These are phyloP conservation scores for Aspergillus candidus DNA, from an alignment of 2,329 filamentous ascomycete species.

Conservation along the genomic window DNA sequence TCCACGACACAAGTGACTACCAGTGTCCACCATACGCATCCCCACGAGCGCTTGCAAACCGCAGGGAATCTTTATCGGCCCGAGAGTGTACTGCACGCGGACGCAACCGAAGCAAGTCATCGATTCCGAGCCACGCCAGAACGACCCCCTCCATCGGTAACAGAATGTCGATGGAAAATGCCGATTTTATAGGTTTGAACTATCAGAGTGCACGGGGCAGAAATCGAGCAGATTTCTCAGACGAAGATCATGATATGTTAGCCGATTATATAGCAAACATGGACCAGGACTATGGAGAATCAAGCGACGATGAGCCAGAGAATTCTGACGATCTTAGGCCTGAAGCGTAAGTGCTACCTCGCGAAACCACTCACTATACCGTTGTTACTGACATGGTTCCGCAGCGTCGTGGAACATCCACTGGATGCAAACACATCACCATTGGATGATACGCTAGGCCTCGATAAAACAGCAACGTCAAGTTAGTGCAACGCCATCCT, in stretches of 20 bases:
- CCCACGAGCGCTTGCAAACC: not conserved
- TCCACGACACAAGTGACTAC: not conserved
- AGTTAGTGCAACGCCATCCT: too few relatives aligned
- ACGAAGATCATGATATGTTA: slow-evolving; percentile 45
- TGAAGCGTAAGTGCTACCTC: not conserved
- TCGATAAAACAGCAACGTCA: too few relatives aligned
- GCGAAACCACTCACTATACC: too few relatives aligned
- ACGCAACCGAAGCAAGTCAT: too few relatives aligned
- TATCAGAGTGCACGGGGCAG: not conserved
- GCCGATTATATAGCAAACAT: slow-evolving; percentile 40
- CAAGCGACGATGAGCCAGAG: slow-evolving; percentile 6
- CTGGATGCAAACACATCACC: too few relatives aligned
- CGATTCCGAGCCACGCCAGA: not conserved
- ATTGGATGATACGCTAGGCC: too few relatives aligned
- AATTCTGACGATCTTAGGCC: slow-evolving; percentile 34
- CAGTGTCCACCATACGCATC: not conserved
- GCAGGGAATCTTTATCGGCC: too few relatives aligned
- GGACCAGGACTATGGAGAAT: slow-evolving; percentile 23
- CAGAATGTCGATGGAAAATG: not conserved
- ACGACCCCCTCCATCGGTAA: not conserved
- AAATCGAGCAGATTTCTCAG: slow-evolving; percentile 20
- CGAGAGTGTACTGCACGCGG: too few relatives aligned
- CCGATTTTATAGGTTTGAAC: not conserved
- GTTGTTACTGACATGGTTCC: too few relatives aligned
- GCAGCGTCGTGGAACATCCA: too few relatives aligned